Evolutionary conservation across 2,329 filamentous ascomycete species (phyloP).

Genomic region (Aureobasidium sp.): DNA sequence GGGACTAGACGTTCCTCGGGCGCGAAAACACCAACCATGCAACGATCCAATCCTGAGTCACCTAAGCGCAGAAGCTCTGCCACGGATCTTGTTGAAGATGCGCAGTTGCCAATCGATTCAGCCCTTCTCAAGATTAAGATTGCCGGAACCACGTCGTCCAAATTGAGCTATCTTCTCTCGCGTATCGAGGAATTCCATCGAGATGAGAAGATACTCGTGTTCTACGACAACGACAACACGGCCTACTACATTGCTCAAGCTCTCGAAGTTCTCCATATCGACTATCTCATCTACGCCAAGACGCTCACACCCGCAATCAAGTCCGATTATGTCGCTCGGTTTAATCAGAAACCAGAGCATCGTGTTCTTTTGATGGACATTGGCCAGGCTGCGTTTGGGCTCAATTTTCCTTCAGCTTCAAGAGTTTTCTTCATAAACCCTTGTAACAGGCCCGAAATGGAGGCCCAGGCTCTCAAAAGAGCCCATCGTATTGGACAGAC

Average conservation of each 20-base stretch:
- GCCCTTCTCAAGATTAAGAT: constrained; percentile 54
- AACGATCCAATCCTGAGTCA: constrained; percentile 2
- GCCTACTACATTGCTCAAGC: constrained; percentile 79
- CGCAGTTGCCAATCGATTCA: constrained; percentile 33
- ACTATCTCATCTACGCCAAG: constrained; percentile 60
- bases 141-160: constrained; percentile 75
- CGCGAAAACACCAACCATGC: background rate
- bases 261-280: constrained; percentile 61
- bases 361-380: constrained; percentile 86
- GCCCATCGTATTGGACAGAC: constrained; percentile 80
- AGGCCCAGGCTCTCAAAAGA: constrained; percentile 86
- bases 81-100: background rate
- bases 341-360: constrained; percentile 61
- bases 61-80: background rate
- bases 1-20: constrained; percentile 24
- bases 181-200: constrained; percentile 59
- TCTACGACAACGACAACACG: constrained; percentile 82
- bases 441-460: constrained; percentile 72
- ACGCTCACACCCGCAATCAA: constrained; percentile 53
- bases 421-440: constrained; percentile 85
- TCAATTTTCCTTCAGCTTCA: constrained; percentile 76
- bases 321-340: constrained; percentile 68
- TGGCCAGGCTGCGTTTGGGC: constrained; percentile 76
- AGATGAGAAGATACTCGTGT: constrained; percentile 79
- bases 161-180: constrained; percentile 77